Base-by-base conservation (phyloP, 1,284 basidiomycete species). In the Mycena sp. region DNA sequence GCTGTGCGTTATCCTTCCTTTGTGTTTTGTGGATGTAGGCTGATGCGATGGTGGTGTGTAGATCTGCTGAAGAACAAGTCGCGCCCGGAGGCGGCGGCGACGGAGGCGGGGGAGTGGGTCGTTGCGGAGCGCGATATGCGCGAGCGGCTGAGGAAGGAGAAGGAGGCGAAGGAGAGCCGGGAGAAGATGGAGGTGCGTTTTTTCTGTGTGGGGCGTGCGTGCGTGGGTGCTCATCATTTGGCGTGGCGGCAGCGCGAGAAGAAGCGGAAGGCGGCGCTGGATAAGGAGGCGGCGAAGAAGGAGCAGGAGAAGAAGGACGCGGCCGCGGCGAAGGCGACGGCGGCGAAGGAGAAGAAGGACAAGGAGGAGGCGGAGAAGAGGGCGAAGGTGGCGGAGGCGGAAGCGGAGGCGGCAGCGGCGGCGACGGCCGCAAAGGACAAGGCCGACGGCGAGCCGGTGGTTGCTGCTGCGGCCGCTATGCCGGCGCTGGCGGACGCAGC, bases 1-100 rank as follows among this genome's bases (percentile, higher is more conserved):
- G 92, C 73, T 94, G 90, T 91, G 74, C 84, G 90, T 87, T 17
- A 45, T 23, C 41, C 21, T 38, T 26, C 32, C 2, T 48, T 19
- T 25, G 16, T 48, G 14, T 23, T 35, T 28, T 23, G 23, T 50
- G 11, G 4, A 11, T 16, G 9, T 40, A 6, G 32, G 38, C 40
- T 55, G 17, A 54, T n/a, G n/a, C 57, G 12, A 23, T 21, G 62
- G 58, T 55, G 6, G 40, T 43, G 43, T 63, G 43, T 71, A 91
- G 90, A 93, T 77, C 73, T 95, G 61, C 78, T 95, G 63, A 89
- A 89, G 78, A 90, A 93, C 78, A 94, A 94, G 79, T 88, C 87
- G 19, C 82, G 88, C 53, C 92, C 93, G 2, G 88, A 91, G 71
- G 79, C 82, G 5, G 91, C 92, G 30, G 88, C 91, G 6, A 77